These are phyloP conservation scores for Fusarium pilosicola DNA, from an alignment of 2,329 filamentous ascomycete genomes.

Conservation along the genomic window DNA sequence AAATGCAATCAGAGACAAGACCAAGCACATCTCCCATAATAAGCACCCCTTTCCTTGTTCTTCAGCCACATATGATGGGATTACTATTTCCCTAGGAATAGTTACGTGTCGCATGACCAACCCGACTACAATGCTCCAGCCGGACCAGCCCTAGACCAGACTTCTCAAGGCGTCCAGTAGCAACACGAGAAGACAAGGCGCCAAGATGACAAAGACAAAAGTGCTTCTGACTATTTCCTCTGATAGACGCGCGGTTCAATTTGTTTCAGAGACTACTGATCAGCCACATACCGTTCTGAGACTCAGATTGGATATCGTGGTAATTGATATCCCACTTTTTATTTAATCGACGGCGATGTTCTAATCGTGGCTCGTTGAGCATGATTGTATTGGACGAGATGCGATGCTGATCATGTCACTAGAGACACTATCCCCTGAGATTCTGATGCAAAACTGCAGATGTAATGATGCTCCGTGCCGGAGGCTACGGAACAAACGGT, in stretches of 20 bases:
- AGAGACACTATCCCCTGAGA: conserved; percentile 20
- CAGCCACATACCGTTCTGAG: conserved; percentile 18
- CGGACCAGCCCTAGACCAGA: neutral
- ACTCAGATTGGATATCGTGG: conserved; percentile 11
- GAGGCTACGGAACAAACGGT: conserved; percentile 2
- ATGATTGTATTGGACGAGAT: conserved; percentile 1
- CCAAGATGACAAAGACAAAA: conserved; percentile 10
- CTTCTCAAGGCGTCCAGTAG: conserved; percentile 20
- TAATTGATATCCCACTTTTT: conserved; percentile 25
- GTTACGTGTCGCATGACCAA: conserved; percentile 15
- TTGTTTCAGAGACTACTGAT: neutral
- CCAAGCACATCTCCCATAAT: neutral
- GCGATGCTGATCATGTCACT: conserved; percentile 3
- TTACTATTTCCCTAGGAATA: neutral
- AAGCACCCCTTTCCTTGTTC: neutral
- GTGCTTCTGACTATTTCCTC: conserved; percentile 5
- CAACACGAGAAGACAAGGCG: neutral
- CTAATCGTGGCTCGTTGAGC: conserved; percentile 6
- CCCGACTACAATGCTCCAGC: conserved; percentile 1
- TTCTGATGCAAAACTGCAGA: conserved; percentile 33
- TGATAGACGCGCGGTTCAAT: conserved; percentile 28
- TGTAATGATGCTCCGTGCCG: conserved; percentile 25
- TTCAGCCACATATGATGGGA: conserved; percentile 6
- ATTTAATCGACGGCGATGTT: conserved; percentile 3
- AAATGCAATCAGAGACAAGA: conserved; percentile 8